These are phyloP conservation scores for Blumeria graminis DNA, from an alignment of 2,329 filamentous ascomycete genomes.

Conservation along the genomic window DNA sequence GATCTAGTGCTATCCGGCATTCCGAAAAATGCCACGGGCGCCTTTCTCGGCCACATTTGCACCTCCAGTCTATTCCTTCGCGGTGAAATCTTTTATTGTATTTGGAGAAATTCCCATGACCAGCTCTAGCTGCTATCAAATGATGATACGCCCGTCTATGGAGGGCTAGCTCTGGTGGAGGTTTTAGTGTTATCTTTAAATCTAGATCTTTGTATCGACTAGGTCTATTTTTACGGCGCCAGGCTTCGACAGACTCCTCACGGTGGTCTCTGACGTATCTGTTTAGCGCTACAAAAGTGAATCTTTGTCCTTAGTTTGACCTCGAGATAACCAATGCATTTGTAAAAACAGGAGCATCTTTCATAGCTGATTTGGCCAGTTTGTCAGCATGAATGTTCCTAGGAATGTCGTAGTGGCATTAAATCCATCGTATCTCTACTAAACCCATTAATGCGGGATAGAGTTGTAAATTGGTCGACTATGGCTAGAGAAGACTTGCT, in stretches of 20 bases:
- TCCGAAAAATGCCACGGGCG: not conserved
- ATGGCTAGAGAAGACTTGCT: too few species aligned
- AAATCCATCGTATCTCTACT: not conserved
- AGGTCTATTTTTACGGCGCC: not conserved
- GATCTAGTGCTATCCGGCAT: not conserved
- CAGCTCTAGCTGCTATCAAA: not conserved
- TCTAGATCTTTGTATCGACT: not conserved
- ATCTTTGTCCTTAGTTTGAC: too few species aligned
- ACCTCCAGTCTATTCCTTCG: not conserved
- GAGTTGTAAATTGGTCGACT: too few species aligned
- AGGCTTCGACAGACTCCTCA: not conserved
- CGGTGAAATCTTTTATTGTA: not conserved
- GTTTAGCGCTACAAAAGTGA: too few species aligned
- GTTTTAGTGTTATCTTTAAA: conserved; percentile 2
- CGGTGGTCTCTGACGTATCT: too few species aligned
- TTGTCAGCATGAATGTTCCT: not conserved
- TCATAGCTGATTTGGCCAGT: not conserved
- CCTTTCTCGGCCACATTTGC: not conserved
- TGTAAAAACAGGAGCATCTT: not conserved
- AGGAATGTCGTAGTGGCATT: not conserved
- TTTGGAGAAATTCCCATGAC: not conserved
- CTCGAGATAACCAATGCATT: too few species aligned
- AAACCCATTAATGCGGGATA: not conserved
- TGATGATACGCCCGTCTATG: conserved; percentile 20
- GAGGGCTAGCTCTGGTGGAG: conserved; percentile 21